phyloP scores from a whole-genome alignment of 2,329 filamentous ascomycete genomes.

The Coleophoma crateriformis region DNA sequence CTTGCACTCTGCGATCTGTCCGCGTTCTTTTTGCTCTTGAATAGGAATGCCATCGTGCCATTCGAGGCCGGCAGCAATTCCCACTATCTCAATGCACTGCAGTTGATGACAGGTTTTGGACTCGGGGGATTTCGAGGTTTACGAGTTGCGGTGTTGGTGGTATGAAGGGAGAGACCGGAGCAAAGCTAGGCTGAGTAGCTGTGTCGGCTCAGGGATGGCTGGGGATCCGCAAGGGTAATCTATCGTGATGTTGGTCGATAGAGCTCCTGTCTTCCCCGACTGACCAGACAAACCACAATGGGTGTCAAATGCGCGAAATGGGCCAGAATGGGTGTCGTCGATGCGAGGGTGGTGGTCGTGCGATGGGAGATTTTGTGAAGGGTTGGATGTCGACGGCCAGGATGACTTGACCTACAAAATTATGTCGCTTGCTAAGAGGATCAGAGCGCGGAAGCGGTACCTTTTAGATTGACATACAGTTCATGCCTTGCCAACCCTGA shows the following conservation, averaged over 20 bases:
- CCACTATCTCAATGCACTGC: slow-evolving; percentile 15
- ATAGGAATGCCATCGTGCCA: slow-evolving; percentile 69
- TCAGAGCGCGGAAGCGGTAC: background rate
- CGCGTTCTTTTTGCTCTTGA: slow-evolving; percentile 76
- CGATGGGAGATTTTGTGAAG: too few relatives aligned
- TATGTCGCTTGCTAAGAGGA: slow-evolving; percentile 1
- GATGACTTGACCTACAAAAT: background rate
- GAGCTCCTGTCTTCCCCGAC: background rate
- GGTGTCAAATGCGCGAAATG: background rate
- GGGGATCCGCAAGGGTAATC: slow-evolving; percentile 1
- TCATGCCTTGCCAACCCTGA: too few relatives aligned
- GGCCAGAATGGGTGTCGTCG: background rate
- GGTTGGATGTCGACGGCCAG: too few relatives aligned
- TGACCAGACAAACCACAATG: background rate
- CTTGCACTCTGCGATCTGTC: slow-evolving; percentile 46
- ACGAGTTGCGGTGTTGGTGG: slow-evolving; percentile 1
- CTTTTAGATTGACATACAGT: background rate
- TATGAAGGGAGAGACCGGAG: slow-evolving; percentile 1
- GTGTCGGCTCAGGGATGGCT: slow-evolving; percentile 6
- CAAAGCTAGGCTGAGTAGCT: background rate
- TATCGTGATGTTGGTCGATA: background rate
- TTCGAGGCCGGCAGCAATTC: slow-evolving; percentile 21
- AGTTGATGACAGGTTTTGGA: background rate
- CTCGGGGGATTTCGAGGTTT: background rate
- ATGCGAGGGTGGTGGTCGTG: background rate